These are phyloP conservation scores for Aureobasidium namibiae DNA, from an alignment of 2,329 filamentous ascomycete species.

Conservation along the genomic window DNA sequence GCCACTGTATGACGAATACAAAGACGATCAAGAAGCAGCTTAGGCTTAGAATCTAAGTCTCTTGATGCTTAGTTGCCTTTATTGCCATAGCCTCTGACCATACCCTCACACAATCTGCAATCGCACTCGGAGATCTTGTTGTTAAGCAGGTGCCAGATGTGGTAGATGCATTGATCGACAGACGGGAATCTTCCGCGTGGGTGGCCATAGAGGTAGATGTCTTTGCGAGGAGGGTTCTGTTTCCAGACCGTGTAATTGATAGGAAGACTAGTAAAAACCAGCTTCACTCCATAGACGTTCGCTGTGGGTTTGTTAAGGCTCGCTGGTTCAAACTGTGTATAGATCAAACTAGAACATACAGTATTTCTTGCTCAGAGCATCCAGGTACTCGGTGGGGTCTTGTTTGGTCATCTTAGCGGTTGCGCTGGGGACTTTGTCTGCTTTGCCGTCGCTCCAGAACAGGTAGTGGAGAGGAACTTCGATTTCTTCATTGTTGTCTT, in stretches of 20 bases:
- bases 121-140: neutral
- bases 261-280: neutral
- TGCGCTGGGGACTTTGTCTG: neutral
- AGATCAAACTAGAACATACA: neutral
- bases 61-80: neutral
- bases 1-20: too few species aligned
- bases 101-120: neutral
- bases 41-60: too few species aligned
- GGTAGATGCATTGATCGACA: neutral
- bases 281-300: neutral
- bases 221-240: neutral
- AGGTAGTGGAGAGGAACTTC: neutral
- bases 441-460: neutral
- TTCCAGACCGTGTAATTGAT: neutral
- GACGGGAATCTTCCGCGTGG: neutral
- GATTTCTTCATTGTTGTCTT: neutral
- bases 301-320: neutral
- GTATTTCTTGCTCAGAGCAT: neutral
- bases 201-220: neutral
- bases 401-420: neutral
- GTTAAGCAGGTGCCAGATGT: neutral
- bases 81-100: neutral
- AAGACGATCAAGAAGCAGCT: too few species aligned
- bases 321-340: too few species aligned
- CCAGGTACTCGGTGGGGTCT: neutral